Evolutionary conservation across 371 early-diverging fungal genomes (phyloP).

Genomic region (Mucor ambiguus): DNA sequence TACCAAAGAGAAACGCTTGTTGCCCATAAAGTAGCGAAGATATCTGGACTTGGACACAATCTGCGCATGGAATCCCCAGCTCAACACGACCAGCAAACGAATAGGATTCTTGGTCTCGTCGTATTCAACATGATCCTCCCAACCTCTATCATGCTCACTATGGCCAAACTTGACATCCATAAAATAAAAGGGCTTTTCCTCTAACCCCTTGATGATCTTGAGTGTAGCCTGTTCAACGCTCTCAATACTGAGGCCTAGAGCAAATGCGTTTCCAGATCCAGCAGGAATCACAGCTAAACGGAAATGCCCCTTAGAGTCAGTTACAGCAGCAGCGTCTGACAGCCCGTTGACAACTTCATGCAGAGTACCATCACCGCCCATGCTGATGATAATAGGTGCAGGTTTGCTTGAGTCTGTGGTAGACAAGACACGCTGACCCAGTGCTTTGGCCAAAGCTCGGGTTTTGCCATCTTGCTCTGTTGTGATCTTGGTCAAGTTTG

Average conservation of each 20-base stretch:
- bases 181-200: constrained; percentile 32
- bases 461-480: constrained; percentile 20
- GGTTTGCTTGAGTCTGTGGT: not conserved
- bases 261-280: constrained; percentile 53
- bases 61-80: constrained; percentile 58
- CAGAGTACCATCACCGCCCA: constrained; percentile 54
- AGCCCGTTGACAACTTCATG: constrained; percentile 53
- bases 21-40: constrained; percentile 43
- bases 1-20: constrained; percentile 43
- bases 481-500: not conserved
- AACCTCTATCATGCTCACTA: not conserved
- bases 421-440: constrained; percentile 1
- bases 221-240: constrained; percentile 37
- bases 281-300: constrained; percentile 43
- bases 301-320: not conserved
- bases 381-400: constrained; percentile 29
- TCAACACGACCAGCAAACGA: constrained; percentile 46
- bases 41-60: constrained; percentile 46
- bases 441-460: constrained; percentile 3
- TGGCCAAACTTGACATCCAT: constrained; percentile 38
- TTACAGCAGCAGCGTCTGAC: constrained; percentile 20
- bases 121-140: constrained; percentile 23
- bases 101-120: not conserved
- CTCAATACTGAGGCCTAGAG: constrained; percentile 35
- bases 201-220: constrained; percentile 32